Evolutionary conservation across 2,329 filamentous ascomycete species (phyloP), one percentile per base, ranked within the genome.

Genomic region (Pseudopithomyces chartarum): DNA sequence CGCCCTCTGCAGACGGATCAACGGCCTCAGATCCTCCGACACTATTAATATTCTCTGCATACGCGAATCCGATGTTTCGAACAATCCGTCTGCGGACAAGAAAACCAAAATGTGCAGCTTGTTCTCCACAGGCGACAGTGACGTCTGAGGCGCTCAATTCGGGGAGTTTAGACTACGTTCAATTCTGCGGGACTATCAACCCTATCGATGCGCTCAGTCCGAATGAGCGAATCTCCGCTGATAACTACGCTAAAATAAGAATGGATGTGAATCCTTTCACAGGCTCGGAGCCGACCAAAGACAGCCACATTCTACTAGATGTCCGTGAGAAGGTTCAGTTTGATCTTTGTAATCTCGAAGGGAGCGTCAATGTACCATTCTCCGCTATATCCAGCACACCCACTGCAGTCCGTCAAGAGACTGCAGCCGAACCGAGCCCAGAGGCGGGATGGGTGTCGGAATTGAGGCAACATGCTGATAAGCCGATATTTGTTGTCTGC

Each of bases 291-390:
- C 68, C 67, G 26, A 69, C 56, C 11, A 69, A 58, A 36, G 64
- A 74, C 45, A 73, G 63, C 15, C 86, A 89, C 52, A 69, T 91
- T 1, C 76, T 97, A 2, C 75, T 98, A 2, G 95, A 98, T 63
- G 92, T 96, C 1, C 84, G 95, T 2, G 92, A 96, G 64, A 86
- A 86, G 66, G 90, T 92, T 26, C 91, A 97, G 58, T 97, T 91
- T 63, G 88, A 90, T 15, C 87, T 98, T 43, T 92, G 89, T 61
- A 87, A 83, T 58, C 81, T 99, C 7, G 80, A 87, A 0, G 90
- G 90, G 0, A 91, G 91, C 23, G 77, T 96, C 49, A 97, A 92
- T 64, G 73, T 92, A 0, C 90, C 86, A 0, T 90, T 89, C 67
- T 89, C 86, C 12, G 80, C 75, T 0, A 76, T 85, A 15, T 78